Evolutionary conservation across 1,284 basidiomycete species (phyloP).

Genomic region (Ganoderma boninense): DNA sequence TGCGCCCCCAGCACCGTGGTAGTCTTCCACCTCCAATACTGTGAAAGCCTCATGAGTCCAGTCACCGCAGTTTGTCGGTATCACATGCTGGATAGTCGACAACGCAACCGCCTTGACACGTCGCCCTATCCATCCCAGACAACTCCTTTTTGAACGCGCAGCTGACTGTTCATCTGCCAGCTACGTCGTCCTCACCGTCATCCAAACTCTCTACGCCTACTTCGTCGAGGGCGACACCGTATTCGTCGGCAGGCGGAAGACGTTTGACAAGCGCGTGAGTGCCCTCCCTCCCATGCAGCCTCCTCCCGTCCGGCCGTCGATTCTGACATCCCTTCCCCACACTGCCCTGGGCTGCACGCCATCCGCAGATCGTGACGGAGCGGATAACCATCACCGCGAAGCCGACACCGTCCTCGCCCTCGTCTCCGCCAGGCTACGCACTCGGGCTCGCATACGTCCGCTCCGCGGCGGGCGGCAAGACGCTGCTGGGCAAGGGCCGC

Average conservation of each 20-base stretch:
- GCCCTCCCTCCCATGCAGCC: slow-evolving; percentile 13
- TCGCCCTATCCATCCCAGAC: background rate
- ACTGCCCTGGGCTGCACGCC: background rate
- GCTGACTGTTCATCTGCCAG: slow-evolving; percentile 47
- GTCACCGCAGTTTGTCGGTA: background rate
- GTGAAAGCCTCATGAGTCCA: background rate
- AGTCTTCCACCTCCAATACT: background rate
- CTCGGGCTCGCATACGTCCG: slow-evolving; percentile 74
- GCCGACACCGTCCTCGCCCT: slow-evolving; percentile 57
- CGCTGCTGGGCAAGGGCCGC: slow-evolving; percentile 71
- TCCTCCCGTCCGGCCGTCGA: background rate
- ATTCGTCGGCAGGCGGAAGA: slow-evolving; percentile 85
- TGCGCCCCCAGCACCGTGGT: background rate
- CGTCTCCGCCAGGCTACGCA: slow-evolving; percentile 65
- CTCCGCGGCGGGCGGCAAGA: slow-evolving; percentile 80
- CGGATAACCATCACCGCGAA: slow-evolving; percentile 77
- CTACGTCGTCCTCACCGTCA: slow-evolving; percentile 73
- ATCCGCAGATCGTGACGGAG: slow-evolving; percentile 79
- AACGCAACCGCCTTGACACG: background rate
- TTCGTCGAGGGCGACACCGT: slow-evolving; percentile 84
- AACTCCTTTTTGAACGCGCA: background rate
- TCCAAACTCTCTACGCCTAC: slow-evolving; percentile 81
- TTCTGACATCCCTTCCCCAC: background rate
- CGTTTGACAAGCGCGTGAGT: slow-evolving; percentile 81
- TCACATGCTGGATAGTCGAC: background rate